Conservation (phyloP, 805 yeast species). For the Starmerella scarabaei region DNA sequence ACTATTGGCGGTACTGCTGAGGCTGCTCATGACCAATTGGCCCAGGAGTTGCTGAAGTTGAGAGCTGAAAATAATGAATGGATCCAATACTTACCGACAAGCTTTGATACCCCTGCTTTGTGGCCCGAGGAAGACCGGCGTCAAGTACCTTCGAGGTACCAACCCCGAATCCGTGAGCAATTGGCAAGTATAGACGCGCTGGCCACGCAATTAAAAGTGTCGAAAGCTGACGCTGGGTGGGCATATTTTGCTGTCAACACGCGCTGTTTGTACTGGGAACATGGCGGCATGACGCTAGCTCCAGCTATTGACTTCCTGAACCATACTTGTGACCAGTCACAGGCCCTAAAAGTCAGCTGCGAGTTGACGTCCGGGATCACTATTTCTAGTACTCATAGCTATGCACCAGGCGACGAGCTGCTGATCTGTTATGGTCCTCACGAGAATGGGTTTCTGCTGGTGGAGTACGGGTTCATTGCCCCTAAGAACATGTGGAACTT, state of each 20-base stretch:
- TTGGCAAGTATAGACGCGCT: conserved; percentile 2
- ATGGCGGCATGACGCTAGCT: conserved; percentile 71
- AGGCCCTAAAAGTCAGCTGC: conserved; percentile 17
- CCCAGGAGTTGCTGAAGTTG: conserved; percentile 8
- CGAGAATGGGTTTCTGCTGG: conserved; percentile 62
- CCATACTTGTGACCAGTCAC: conserved; percentile 34
- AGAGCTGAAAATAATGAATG: conserved; percentile 26
- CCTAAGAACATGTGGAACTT: conserved; percentile 51
- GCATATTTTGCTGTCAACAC: conserved; percentile 85
- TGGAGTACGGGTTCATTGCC: conserved; percentile 77
- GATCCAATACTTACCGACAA: conserved; percentile 51
- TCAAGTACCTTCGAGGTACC: conserved; percentile 19
- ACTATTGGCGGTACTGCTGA: conserved; percentile 1
- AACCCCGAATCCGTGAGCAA: conserved; percentile 17
- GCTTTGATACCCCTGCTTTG: conserved; percentile 48
- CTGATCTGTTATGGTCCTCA: conserved; percentile 79
- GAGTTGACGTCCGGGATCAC: conserved; percentile 37
- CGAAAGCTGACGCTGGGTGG: conserved; percentile 31
- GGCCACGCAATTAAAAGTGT: background rate
- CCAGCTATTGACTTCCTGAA: conserved; percentile 84
- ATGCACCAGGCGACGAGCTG: conserved; percentile 41
- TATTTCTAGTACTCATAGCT: conserved; percentile 33
- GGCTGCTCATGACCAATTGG: conserved; percentile 16
- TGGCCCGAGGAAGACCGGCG: conserved; percentile 35
- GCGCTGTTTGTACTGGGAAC: conserved; percentile 70